Base-by-base conservation (phyloP, 139 green algal species). In the Chlorella vulgaris region DNA sequence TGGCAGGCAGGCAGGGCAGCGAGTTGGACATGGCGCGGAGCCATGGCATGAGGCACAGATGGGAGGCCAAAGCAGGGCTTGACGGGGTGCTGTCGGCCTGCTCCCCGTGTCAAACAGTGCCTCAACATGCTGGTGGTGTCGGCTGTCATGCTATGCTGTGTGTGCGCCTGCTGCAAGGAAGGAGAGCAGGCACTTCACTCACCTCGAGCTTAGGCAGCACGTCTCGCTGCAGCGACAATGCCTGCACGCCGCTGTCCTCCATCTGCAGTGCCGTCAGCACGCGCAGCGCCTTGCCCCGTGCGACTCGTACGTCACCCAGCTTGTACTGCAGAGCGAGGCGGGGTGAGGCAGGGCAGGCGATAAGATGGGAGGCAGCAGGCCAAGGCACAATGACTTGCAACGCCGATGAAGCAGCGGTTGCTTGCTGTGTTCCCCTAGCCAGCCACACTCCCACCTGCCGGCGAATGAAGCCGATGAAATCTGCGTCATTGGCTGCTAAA, bases 131-230 rank as follows among this genome's bases (percentile, higher is more conserved):
- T n/a, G n/a, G n/a, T n/a, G n/a, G n/a, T n/a, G n/a, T n/a, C n/a
- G n/a, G n/a, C n/a, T n/a, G n/a, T n/a, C n/a, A n/a, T n/a, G n/a
- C n/a, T n/a, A n/a, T n/a, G n/a, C n/a, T n/a, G n/a, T n/a, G n/a
- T n/a, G n/a, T n/a, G n/a, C n/a, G n/a, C n/a, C n/a, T n/a, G n/a
- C n/a, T n/a, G n/a, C n/a, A n/a, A n/a, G n/a, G n/a, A n/a, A n/a
- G n/a, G n/a, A n/a, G n/a, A n/a, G n/a, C n/a, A n/a, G n/a, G n/a
- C n/a, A n/a, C n/a, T n/a, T 65, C 18, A 65, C 55, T 29, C 18
- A 84, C 79, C 78, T 88, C 35, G 26, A 78, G 39, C 61, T 88
- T 85, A 19, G 76, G 76, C 39, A 84, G 68, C 15, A 87, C 77
- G 26, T 87, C 75, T 0, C 66, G 47, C 38, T 80, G 51, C 61